Base-by-base conservation (phyloP, 164 flowering plant genomes). In the Annona squamosa region DNA sequence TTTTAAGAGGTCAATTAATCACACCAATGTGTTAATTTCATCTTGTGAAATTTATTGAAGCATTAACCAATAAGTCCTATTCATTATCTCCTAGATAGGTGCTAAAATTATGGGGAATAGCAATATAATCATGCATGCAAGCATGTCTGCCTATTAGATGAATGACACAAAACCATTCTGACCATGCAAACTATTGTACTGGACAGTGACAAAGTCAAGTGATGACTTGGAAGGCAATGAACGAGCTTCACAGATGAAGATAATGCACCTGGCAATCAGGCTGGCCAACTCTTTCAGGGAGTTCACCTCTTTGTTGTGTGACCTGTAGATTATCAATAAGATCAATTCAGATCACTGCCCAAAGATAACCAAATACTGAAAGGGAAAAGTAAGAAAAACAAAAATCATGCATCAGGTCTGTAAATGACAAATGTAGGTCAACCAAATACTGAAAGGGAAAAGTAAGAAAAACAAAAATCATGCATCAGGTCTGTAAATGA, bases 231-330 rank as follows among this genome's bases (percentile, higher is more conserved):
- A 19, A 42, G 9, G 64, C 47, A 71, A 47, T 37, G 59, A 64
- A 73, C 47, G 75, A 73, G 43, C 46, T 45, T 46, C 44, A 73
- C 46, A 45, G 5, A 46, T 12, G 63, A 71, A 74, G 42, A 68
- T 17, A 41, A 52, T 43, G 37, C 86, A 90, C 94, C 91, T 83
- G 91, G 80, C 94, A 92, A 72, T 92, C 92, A 47, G 91, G 90
- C 72, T 89, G 88, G 67, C 93, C 94, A 80, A 59, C 85, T 87
- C 97, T 89, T 78, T 89, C 88, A 0, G 97, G 97, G 41, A 90
- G 88, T 72, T 85, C 93, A 69, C 80, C 86, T 74, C 75, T 81
- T 56, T 76, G 73, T 65, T 78, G 85, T 77, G 76, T 79, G 79
- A 68, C 85, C 92, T 91, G 79, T 61, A 70, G 19, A 63, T 64